Base-by-base conservation (phyloP, 768 basidiomycete species). In the Pleurotus ostreatus region DNA sequence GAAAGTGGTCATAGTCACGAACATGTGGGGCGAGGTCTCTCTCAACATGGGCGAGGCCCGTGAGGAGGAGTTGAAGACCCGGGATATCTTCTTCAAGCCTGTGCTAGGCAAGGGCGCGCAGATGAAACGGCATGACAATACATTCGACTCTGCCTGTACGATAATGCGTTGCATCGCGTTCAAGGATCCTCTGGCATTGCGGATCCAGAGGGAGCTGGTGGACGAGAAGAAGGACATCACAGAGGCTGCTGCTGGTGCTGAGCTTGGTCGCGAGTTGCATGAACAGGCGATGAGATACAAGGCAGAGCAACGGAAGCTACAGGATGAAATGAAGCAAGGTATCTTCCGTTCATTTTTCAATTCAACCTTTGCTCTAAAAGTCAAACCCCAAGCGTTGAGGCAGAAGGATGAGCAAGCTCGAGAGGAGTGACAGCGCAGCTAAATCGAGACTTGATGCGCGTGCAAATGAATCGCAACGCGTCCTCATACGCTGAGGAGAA, bases 141-240 rank as follows among this genome's bases (percentile, higher is more conserved):
- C 66, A 1, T 55, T 71, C 4, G 60, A 70, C 15, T 79, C 79
- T 2, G 77, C 78, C 0, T 73, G 70, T 0, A 58, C 61, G 8
- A 72, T 83, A 52, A 58, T 85, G 0, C 71, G 73, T 4, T 68
- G 70, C 30, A 64, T 85, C 57, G 60, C 79, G 13, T 65, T 68
- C 23, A 73, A 68, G 5, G 65, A 67, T 23, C 76, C 83, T 0
- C 60, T 72, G 2, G 69, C 77, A 1, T 69, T 85, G 2, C 73
- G 71, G 20, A 83, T 86, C 49, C 84, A 85, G 60, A 67, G 71
- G 23, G 84, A 86, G 62, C 68, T 84, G 12, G 79, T 84, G 4
- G 76, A 77, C 56, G 69, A 78, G 60, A 70, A 70, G 30, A 75
- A 75, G 49, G 70, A 76, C 41, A 74, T 85, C 13, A 69, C 75